phyloP scores from a whole-genome alignment of 2,329 filamentous ascomycete genomes.

The Onygenales sp. region DNA sequence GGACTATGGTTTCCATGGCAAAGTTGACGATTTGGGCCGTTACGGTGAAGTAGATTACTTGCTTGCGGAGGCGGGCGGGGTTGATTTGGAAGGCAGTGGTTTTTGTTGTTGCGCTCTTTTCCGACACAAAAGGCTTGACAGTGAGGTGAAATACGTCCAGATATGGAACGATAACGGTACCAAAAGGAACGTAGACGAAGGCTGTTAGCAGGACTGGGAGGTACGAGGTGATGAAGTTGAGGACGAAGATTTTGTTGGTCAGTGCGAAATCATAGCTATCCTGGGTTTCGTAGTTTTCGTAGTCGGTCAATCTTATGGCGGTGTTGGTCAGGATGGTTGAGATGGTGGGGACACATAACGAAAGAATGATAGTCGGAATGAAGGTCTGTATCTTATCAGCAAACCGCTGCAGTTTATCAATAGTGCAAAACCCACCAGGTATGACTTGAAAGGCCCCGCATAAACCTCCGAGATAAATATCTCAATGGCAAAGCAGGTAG shows the following conservation, averaged over 20 bases:
- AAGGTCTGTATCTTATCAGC: slow-evolving; percentile 51
- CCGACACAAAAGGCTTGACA: slow-evolving; percentile 62
- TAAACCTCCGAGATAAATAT: slow-evolving; percentile 96
- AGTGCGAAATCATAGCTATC: slow-evolving; percentile 75
- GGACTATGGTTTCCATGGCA: slow-evolving; percentile 72
- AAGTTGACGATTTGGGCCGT: slow-evolving; percentile 76
- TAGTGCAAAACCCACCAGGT: slow-evolving; percentile 51
- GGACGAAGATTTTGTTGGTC: slow-evolving; percentile 85
- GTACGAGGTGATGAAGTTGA: slow-evolving; percentile 96
- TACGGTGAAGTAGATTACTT: slow-evolving; percentile 65
- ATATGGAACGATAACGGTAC: slow-evolving; percentile 70
- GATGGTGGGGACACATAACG: slow-evolving; percentile 67
- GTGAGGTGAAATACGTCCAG: slow-evolving; percentile 71
- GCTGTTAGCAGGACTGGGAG: slow-evolving; percentile 85
- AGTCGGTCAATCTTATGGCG: slow-evolving; percentile 66
- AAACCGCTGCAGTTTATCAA: neutral
- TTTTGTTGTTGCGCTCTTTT: slow-evolving; percentile 19
- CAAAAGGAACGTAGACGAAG: slow-evolving; percentile 92
- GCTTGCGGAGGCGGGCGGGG: slow-evolving; percentile 77
- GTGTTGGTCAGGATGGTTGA: slow-evolving; percentile 64
- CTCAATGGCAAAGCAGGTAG: slow-evolving; percentile 81
- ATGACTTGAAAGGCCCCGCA: slow-evolving; percentile 73
- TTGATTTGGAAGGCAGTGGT: slow-evolving; percentile 64
- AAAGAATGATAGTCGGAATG: slow-evolving; percentile 80
- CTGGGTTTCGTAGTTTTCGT: slow-evolving; percentile 87